These are phyloP conservation scores for Penicillium sp. DNA, from an alignment of 2,329 filamentous ascomycete genomes.

Conservation along the genomic window DNA sequence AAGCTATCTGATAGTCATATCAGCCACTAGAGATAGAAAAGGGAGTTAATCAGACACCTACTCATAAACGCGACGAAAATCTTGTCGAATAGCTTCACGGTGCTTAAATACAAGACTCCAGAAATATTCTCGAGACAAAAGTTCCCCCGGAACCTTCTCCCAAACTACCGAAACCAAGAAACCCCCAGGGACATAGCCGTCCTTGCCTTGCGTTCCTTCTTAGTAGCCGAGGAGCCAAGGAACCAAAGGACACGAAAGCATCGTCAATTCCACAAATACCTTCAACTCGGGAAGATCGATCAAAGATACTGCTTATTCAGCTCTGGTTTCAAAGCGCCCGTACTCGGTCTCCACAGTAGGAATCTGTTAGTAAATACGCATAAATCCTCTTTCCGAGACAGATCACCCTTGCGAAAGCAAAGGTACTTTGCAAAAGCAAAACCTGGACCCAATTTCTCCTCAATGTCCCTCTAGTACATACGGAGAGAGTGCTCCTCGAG, in stretches of 20 bases:
- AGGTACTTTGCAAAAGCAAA: not conserved
- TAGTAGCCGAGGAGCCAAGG: not conserved
- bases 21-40: not conserved
- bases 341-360: not conserved
- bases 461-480: not conserved
- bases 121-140: not conserved
- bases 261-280: not conserved
- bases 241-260: not conserved
- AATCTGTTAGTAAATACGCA: not conserved
- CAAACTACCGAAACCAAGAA: not conserved
- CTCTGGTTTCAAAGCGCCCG: not conserved
- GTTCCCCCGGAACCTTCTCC: not conserved
- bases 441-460: not conserved
- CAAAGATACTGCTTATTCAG: not conserved
- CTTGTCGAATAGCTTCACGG: not conserved
- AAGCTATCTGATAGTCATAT: not conserved
- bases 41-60: not conserved
- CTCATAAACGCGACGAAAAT: not conserved
- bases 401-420: not conserved
- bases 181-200: not conserved
- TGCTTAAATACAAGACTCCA: not conserved
- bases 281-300: not conserved
- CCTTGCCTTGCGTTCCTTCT: not conserved
- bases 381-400: not conserved
- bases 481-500: not conserved